These are phyloP conservation scores for Colletotrichum spaethianum DNA, from an alignment of 2,329 filamentous ascomycete genomes.

Conservation along the genomic window DNA sequence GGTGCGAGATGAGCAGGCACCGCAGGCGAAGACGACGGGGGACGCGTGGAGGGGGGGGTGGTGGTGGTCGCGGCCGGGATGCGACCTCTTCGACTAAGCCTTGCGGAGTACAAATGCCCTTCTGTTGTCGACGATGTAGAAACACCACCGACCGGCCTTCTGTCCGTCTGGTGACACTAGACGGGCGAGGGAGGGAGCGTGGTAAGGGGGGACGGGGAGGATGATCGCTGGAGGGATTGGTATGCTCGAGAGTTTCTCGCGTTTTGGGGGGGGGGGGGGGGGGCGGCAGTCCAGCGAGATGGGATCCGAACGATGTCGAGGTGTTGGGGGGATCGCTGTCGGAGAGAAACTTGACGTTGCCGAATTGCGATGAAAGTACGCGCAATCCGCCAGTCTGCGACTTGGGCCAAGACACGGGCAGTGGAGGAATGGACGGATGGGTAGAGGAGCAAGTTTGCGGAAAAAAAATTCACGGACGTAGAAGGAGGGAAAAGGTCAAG, in stretches of 20 bases:
- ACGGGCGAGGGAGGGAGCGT: not conserved
- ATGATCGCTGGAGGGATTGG: slow-evolving; percentile 18
- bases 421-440: not conserved
- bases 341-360: not conserved
- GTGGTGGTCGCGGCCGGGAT: slow-evolving; percentile 4
- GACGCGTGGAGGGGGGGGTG: not conserved
- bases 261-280: slow-evolving; percentile 6
- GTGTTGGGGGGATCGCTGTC: not conserved
- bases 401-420: not conserved
- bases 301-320: slow-evolving; percentile 2
- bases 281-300: slow-evolving; percentile 8
- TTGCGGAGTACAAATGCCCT: not conserved
- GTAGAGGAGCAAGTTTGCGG: not conserved
- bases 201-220: not conserved
- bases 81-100: not conserved
- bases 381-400: not conserved
- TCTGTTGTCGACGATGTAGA: not conserved
- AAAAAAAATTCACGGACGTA: not conserved
- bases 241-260: slow-evolving; percentile 19
- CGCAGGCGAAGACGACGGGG: too few species aligned
- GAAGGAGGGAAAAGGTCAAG: not conserved
- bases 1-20: not conserved
- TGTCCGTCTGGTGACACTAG: not conserved
- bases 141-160: slow-evolving; percentile 5
- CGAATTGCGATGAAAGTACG: not conserved